phyloP scores from a whole-genome alignment of 2,329 filamentous ascomycete species.

The Amphichorda felina region DNA sequence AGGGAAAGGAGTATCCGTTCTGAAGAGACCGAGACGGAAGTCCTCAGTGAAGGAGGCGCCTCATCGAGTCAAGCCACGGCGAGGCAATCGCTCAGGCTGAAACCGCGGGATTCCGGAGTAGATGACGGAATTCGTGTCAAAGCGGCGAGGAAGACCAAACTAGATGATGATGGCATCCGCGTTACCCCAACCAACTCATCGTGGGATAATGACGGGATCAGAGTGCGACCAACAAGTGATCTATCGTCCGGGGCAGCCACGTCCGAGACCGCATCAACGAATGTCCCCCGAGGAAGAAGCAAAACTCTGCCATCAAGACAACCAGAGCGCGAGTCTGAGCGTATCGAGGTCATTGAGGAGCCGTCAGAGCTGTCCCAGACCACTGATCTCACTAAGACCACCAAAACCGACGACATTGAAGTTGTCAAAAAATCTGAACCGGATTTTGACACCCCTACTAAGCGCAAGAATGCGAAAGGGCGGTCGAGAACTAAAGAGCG shows the following conservation, averaged over 20 bases:
- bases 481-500: slow-evolving; percentile 9
- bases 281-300: slow-evolving; percentile 12
- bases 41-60: slow-evolving; percentile 12
- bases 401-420: slow-evolving; percentile 12
- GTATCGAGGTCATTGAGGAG: not conserved
- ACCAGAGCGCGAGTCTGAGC: not conserved
- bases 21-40: slow-evolving; percentile 12
- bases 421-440: slow-evolving; percentile 17
- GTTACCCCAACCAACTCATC: slow-evolving; percentile 2
- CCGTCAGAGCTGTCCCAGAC: not conserved
- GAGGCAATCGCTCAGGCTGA: slow-evolving; percentile 6
- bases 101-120: slow-evolving; percentile 9
- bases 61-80: slow-evolving; percentile 15
- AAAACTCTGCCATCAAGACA: slow-evolving; percentile 9
- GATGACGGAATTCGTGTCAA: slow-evolving; percentile 33
- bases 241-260: slow-evolving; percentile 10
- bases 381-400: slow-evolving; percentile 7
- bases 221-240: slow-evolving; percentile 13
- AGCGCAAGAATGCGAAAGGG: slow-evolving; percentile 9
- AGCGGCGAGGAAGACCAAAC: slow-evolving; percentile 20
- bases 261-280: slow-evolving; percentile 9
- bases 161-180: slow-evolving; percentile 16
- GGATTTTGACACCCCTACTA: slow-evolving; percentile 26
- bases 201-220: slow-evolving; percentile 7
- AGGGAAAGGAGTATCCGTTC: slow-evolving; percentile 13